Evolutionary conservation across 768 basidiomycete species (phyloP), one percentile per base, ranked within the genome.

Genomic region (Tricholoma matsutake): DNA sequence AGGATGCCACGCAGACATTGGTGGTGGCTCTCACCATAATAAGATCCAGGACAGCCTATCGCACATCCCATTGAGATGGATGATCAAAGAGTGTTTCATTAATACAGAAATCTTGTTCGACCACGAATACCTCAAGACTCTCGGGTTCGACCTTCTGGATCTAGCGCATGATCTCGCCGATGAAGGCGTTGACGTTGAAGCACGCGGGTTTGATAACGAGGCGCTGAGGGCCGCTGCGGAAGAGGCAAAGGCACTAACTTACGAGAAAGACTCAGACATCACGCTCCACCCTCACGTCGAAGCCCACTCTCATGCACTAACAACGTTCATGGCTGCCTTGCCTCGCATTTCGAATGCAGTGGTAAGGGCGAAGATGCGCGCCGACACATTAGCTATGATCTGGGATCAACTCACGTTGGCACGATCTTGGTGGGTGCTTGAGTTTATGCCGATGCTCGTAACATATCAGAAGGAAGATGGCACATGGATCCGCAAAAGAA

Each of bases 31-130:
- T 6, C 69, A 69, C 53, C 7, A 53, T 25, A 68, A 68, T 49
- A 54, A 59, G 14, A 52, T 64, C 14, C 57, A 60, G 11, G 60
- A 64, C 25, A 71, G 69, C 54, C 60, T 72, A 7, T 69, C 70
- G 1, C 64, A 62, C 45, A 70, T 72, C 37, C 67, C 70, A 1
- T 59, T 72, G 47, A 61, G 71, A 20, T 72, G 71, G 71, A 72
- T 72, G 71, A 70, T 72, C 56, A 70, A 66, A 25, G 72, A 73
- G 53, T 69, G 65, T 51, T 57, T 72, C 31, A 13, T 68, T 10
- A 55, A 59, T 13, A 66, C 68, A 13, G 69, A 64, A 0, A 67
- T 69, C 28, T 54, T 63, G 22, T 71, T 71, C 25, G 65, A 72
- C 32, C 34, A 60, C 29, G 51, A 65, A n/a, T 66, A 61, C 22